A percentile compares a stretch with the other conserved stretches of the same genome.
Evolutionary conservation across 257 asterid genomes (phyloP).

Genomic region (Anisodus acutangulus): DNA sequence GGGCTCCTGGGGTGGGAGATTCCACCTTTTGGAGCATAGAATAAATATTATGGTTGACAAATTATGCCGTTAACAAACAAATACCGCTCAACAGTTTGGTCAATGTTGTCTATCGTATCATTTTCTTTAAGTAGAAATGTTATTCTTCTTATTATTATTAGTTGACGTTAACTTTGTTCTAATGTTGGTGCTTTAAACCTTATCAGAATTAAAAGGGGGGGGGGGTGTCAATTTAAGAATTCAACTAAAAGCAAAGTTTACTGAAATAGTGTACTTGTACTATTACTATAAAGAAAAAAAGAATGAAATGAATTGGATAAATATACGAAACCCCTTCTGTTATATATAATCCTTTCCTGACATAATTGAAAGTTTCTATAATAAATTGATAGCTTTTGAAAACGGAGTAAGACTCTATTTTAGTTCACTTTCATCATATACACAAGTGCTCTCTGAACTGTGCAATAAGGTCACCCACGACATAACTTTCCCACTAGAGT

Average conservation of each 20-base stretch:
- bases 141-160: not conserved
- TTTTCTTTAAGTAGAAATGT: not conserved
- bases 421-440: no score
- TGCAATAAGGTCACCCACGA: conserved; percentile 23
- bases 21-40: no score
- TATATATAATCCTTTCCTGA: no score
- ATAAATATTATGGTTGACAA: not conserved
- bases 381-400: no score
- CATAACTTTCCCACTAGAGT: conserved; percentile 30
- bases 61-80: not conserved
- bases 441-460: not conserved
- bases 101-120: not conserved
- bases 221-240: not conserved
- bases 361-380: no score
- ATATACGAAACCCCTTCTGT: no score
- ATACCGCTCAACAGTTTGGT: not conserved
- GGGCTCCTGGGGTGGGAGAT: no score
- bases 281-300: no score
- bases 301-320: no score
- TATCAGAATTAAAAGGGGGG: not conserved
- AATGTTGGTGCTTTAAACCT: not conserved
- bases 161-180: not conserved
- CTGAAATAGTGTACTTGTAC: no score
- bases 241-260: not conserved
- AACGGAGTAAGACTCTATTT: no score